Evolutionary conservation across 2,329 filamentous ascomycete species (phyloP).

Genomic region (Fusarium sarcochroum): DNA sequence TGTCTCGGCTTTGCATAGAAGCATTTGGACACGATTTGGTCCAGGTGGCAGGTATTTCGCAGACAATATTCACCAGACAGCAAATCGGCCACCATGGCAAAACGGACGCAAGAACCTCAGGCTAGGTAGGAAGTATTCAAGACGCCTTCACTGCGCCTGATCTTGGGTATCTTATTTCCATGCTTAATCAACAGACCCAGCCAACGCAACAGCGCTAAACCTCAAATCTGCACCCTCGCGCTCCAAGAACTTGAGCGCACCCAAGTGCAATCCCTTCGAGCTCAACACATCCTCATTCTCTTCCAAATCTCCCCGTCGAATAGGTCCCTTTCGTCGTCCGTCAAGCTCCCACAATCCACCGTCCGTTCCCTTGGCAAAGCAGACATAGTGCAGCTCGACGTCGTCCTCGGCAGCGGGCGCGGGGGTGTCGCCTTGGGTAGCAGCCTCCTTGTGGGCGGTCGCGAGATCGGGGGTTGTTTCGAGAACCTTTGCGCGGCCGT

Average conservation of each 20-base stretch:
- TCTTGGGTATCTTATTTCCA: conserved; percentile 32
- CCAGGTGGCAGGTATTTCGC: background rate
- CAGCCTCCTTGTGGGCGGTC: conserved; percentile 82
- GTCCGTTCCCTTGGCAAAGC: conserved; percentile 84
- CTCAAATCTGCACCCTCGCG: conserved; percentile 69
- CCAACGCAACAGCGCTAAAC: conserved; percentile 71
- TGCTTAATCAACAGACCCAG: conserved; percentile 63
- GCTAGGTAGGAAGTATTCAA: background rate
- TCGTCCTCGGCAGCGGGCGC: conserved; percentile 84
- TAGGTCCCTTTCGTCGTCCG: conserved; percentile 70
- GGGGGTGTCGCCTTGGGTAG: conserved; percentile 80
- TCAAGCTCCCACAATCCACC: conserved; percentile 75
- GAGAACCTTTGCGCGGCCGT: conserved; percentile 78
- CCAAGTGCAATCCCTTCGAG: conserved; percentile 79
- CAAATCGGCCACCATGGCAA: background rate
- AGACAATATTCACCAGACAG: background rate
- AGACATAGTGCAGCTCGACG: conserved; percentile 96
- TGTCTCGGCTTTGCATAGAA: background rate
- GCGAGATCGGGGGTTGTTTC: conserved; percentile 84
- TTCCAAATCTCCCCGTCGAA: conserved; percentile 68
- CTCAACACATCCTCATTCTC: conserved; percentile 80
- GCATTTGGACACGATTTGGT: background rate
- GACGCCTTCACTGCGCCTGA: background rate
- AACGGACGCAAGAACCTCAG: background rate
- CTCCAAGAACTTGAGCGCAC: conserved; percentile 71